A percentile compares a stretch with the other conserved stretches of the same genome.
These are phyloP conservation scores for Tetrapisispora namnaoensis DNA, from an alignment of 805 yeast species.

Conservation along the genomic window DNA sequence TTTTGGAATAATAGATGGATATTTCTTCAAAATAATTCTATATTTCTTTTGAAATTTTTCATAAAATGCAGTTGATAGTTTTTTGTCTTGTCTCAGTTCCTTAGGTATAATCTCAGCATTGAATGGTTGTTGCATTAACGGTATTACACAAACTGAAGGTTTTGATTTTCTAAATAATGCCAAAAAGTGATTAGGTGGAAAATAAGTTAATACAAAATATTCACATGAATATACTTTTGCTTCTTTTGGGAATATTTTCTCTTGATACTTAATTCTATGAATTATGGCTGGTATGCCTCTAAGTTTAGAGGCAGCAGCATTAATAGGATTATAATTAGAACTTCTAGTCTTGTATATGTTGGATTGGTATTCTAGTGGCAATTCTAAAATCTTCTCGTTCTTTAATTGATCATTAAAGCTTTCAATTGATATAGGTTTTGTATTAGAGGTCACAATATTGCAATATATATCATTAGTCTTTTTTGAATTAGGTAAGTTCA, in stretches of 20 bases:
- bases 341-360: neutral
- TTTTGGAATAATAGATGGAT: conserved; percentile 12
- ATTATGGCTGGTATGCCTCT: conserved; percentile 2
- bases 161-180: conserved; percentile 22
- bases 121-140: conserved; percentile 9
- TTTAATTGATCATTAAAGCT: neutral
- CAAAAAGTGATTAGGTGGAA: conserved; percentile 25
- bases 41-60: neutral
- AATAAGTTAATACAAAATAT: conserved; percentile 17
- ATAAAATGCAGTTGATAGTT: neutral
- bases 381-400: conserved; percentile 7
- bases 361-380: conserved; percentile 1
- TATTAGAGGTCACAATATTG: neutral
- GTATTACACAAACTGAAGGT: conserved; percentile 21
- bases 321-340: neutral
- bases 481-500: neutral
- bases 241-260: conserved; percentile 8
- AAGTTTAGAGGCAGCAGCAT: conserved; percentile 1
- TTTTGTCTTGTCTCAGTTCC: neutral
- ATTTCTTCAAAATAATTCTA: neutral
- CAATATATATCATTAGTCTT: neutral
- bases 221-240: conserved; percentile 16
- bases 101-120: conserved; percentile 9
- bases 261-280: conserved; percentile 7
- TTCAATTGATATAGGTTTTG: neutral